Conservation (phyloP, 179 eudicot species). For the Amaranthus tricolor region DNA sequence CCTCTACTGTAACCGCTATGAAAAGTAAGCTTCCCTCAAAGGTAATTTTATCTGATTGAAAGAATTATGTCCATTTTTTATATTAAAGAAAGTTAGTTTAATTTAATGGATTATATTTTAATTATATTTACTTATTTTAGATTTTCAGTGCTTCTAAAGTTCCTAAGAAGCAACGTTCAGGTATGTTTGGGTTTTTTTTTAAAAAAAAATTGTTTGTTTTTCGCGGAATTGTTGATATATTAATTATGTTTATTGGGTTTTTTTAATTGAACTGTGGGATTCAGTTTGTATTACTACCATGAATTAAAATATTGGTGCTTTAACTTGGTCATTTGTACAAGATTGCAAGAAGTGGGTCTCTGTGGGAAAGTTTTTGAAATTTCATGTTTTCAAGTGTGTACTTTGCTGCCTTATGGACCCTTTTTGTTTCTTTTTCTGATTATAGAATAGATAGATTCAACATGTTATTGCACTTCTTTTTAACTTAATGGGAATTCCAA, state of each 20-base stretch:
- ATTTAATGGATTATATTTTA: neutral
- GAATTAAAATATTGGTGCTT: neutral
- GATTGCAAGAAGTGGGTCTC: conserved; percentile 8
- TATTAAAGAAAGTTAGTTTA: neutral
- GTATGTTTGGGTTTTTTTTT: conserved; percentile 11
- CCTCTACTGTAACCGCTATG: neutral
- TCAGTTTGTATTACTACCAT: neutral
- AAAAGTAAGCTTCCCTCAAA: conserved; percentile 30
- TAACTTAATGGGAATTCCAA: conserved; percentile 16
- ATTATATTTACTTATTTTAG: conserved; percentile 4
- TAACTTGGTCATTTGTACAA: neutral
- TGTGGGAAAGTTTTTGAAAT: conserved; percentile 1
- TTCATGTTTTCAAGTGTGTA: conserved; percentile 5
- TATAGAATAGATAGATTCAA: conserved; percentile 18
- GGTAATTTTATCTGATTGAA: conserved; percentile 9
- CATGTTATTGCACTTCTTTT: conserved; percentile 20
- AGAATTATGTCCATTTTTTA: neutral
- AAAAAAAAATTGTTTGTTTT: neutral
- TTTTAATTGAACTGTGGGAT: neutral
- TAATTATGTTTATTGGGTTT: neutral
- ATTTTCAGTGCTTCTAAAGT: conserved; percentile 26
- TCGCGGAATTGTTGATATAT: neutral
- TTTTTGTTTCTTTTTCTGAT: conserved; percentile 16
- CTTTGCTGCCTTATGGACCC: conserved; percentile 13
- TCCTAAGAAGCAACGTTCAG: conserved; percentile 39